These are phyloP conservation scores for Massariosphaeria phaeospora DNA, from an alignment of 495 filamentous ascomycete genomes.

Conservation along the genomic window DNA sequence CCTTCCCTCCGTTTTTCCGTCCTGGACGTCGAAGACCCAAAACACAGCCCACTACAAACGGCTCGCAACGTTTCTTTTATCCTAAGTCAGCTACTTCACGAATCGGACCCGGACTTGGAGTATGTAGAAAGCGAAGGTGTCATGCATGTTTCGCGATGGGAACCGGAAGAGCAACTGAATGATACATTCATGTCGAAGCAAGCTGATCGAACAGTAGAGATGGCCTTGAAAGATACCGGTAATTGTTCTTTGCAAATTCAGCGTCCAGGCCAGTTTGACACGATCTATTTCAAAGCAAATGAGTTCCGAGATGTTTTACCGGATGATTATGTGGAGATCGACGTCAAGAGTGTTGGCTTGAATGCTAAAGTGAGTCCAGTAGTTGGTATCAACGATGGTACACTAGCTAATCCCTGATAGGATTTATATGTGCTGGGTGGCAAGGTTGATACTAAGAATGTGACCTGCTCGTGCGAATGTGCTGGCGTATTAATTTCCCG, in stretches of 20 bases:
- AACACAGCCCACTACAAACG: not conserved
- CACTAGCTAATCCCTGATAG: not conserved
- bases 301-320: not conserved
- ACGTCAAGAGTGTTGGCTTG: conserved; percentile 1
- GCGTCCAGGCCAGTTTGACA: conserved; percentile 29
- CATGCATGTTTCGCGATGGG: conserved; percentile 36
- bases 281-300: conserved; percentile 32
- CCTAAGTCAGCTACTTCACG: not conserved
- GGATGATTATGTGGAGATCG: not conserved
- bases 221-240: conserved; percentile 13
- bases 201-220: conserved; percentile 2
- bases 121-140: conserved; percentile 25
- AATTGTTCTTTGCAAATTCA: conserved; percentile 20
- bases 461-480: not conserved
- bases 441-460: not conserved
- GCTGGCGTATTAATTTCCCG: not conserved
- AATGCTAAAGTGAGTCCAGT: conserved; percentile 2
- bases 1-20: conserved; percentile 35
- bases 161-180: conserved; percentile 30
- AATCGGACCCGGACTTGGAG: conserved; percentile 28
- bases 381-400: not conserved
- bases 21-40: conserved; percentile 35
- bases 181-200: conserved; percentile 29
- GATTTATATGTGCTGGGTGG: conserved; percentile 5
- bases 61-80: conserved; percentile 1